Evolutionary conservation across 257 asterid species (phyloP), one percentile per base, ranked within the genome.

Genomic region (Solanum acaule): DNA sequence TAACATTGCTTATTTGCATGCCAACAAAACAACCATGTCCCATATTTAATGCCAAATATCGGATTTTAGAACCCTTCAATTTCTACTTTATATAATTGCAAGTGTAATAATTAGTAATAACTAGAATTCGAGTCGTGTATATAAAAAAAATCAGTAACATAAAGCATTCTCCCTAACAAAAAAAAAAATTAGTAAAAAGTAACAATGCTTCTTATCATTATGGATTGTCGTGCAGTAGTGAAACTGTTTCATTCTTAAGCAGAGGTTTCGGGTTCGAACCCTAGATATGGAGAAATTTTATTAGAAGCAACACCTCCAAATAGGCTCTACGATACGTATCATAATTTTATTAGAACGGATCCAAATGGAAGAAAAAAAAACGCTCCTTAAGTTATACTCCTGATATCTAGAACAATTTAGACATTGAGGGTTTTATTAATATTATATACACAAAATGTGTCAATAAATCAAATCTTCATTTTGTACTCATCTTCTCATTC

Each of bases 281-380:
- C 2, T 46, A 13, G 1, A 0, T 13, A 49, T 49, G 3, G 6
- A 49, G 8, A 49, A 49, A 14, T 13, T 49, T 13, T 49, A 22
- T 52, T 52, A 0, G 0, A 7, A 52, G 63, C n/a, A 6, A 6
- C n/a, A 18, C 10, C 63, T 0, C 2, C 0, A 49, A 15, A 49
- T 49, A 15, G 8, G 3, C 0, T 49, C 3, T 49, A 49, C 8
- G 22, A 0, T 49, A 49, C 22, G 1, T 49, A 49, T 49, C 20
- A 15, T 16, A 49, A 49, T 49, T 49, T 15, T 49, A 15, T 49
- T 49, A 49, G 3, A 44, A 12, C 5, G 49, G 15, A 44, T 44
- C 2, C 49, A 0, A 42, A n/a, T n/a, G n/a, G n/a, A n/a, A n/a
- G n/a, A 46, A 44, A 44, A 11, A 46, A 46, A 49, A 49, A 49